Conservation (phyloP, 495 filamentous ascomycete species). For the Podospora tetraspora region DNA sequence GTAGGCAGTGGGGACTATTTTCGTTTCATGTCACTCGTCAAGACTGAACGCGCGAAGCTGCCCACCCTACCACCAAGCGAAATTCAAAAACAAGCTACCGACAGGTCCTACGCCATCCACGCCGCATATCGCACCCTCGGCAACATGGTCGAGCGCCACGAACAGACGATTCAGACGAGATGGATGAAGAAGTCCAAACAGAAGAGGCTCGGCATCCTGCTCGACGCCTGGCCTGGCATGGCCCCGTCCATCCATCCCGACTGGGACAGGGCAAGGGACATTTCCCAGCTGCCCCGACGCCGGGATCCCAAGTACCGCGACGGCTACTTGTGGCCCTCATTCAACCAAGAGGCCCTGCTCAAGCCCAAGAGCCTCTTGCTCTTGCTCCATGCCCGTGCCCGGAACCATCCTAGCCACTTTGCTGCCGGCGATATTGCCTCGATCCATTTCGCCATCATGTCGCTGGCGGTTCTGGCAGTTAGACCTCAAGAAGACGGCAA, state of each 20-base stretch:
- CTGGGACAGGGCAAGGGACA: conserved; percentile 28
- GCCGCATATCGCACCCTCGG: background rate
- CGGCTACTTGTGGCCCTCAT: conserved; percentile 46
- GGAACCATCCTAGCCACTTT: conserved; percentile 42
- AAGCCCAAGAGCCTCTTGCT: conserved; percentile 40
- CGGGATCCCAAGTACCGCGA: conserved; percentile 16
- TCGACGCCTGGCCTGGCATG: conserved; percentile 46
- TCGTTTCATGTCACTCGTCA: too few species aligned
- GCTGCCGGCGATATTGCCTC: conserved; percentile 26
- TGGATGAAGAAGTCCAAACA: conserved; percentile 45
- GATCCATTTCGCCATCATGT: too few species aligned
- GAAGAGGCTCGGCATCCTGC: conserved; percentile 39
- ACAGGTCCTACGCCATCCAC: too few species aligned
- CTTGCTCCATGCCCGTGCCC: conserved; percentile 45
- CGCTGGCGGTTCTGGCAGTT: too few species aligned
- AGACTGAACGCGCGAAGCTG: too few species aligned
- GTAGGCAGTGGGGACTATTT: too few species aligned
- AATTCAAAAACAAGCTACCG: too few species aligned
- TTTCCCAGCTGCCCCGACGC: conserved; percentile 25
- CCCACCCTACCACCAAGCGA: too few species aligned
- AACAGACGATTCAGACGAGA: conserved; percentile 42
- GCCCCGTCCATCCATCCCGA: conserved; percentile 46
- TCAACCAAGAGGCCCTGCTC: conserved; percentile 54
- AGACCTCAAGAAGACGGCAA: too few species aligned
- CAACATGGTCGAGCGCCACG: conserved; percentile 38